Evolutionary conservation across 768 basidiomycete species (phyloP).

Genomic region (Lactarius vividus): DNA sequence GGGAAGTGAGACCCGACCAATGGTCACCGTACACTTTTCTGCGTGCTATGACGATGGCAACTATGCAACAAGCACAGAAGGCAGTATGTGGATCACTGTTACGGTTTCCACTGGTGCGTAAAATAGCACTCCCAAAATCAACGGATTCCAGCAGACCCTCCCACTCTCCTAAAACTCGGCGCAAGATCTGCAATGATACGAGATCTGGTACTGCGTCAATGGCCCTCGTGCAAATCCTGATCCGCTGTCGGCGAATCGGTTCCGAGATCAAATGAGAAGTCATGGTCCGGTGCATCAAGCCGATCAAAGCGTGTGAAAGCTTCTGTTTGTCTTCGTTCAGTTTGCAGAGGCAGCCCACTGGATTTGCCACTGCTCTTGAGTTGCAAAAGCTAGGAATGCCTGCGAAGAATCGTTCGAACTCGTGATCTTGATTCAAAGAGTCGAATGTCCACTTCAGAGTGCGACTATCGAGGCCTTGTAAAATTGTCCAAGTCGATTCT

Average conservation of each 20-base stretch:
- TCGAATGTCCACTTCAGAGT: background rate
- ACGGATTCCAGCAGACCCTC: background rate
- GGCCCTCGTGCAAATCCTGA: background rate
- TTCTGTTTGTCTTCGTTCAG: background rate
- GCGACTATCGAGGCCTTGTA: background rate
- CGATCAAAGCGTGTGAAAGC: background rate
- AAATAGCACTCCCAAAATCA: background rate
- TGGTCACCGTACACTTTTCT: too few relatives aligned
- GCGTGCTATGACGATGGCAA: background rate
- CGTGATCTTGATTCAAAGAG: background rate
- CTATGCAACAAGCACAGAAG: conserved; percentile 5
- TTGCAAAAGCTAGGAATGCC: background rate
- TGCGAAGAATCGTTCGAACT: background rate
- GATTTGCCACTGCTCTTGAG: background rate
- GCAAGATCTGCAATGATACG: background rate
- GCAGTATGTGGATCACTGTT: background rate
- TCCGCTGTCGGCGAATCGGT: background rate
- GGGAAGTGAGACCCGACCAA: too few relatives aligned
- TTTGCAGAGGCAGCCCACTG: background rate
- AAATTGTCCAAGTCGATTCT: background rate
- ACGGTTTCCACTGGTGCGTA: background rate
- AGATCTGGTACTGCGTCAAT: background rate
- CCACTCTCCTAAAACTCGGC: background rate
- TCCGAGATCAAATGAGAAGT: background rate
- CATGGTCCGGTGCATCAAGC: background rate